These are phyloP conservation scores for Hypoxylon sp. DNA, from an alignment of 2,329 filamentous ascomycete species.

Conservation along the genomic window DNA sequence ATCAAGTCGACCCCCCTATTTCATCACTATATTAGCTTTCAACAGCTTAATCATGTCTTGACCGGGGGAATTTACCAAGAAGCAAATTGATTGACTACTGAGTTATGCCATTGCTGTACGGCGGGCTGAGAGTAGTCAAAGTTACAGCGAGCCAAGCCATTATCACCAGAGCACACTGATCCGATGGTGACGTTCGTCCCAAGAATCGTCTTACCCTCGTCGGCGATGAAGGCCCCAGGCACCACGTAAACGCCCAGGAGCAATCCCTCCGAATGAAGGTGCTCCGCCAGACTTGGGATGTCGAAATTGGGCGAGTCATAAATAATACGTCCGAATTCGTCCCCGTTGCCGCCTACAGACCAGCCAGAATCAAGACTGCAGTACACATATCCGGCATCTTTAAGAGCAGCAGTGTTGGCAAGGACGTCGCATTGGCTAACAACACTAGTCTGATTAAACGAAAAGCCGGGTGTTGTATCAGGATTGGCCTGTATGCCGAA, in stretches of 20 bases:
- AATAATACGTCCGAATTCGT: constrained; percentile 51
- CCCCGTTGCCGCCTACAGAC: constrained; percentile 44
- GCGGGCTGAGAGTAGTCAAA: constrained; percentile 49
- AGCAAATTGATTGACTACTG: constrained; percentile 49
- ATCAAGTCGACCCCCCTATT: neutral
- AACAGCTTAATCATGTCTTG: neutral
- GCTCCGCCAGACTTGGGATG: constrained; percentile 44
- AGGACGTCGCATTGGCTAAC: constrained; percentile 47
- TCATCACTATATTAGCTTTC: neutral
- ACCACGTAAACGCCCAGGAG: constrained; percentile 51
- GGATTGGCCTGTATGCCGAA: constrained; percentile 48
- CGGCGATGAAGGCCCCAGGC: constrained; percentile 48
- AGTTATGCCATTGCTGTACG: constrained; percentile 51
- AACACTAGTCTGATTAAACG: constrained; percentile 42
- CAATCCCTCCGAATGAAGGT: constrained; percentile 47
- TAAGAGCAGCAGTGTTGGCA: constrained; percentile 33
- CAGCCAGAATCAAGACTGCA: constrained; percentile 53
- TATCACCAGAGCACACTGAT: constrained; percentile 42
- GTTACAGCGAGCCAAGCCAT: constrained; percentile 44
- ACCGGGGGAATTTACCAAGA: constrained; percentile 41
- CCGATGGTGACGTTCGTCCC: constrained; percentile 48
- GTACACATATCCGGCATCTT: constrained; percentile 45
- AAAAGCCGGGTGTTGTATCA: constrained; percentile 33
- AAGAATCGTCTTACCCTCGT: constrained; percentile 47
- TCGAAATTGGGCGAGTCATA: constrained; percentile 47